Evolutionary conservation across 2,329 filamentous ascomycete species (phyloP), one percentile per base, ranked within the genome.

Genomic region (Phaeoacremonium minimum): DNA sequence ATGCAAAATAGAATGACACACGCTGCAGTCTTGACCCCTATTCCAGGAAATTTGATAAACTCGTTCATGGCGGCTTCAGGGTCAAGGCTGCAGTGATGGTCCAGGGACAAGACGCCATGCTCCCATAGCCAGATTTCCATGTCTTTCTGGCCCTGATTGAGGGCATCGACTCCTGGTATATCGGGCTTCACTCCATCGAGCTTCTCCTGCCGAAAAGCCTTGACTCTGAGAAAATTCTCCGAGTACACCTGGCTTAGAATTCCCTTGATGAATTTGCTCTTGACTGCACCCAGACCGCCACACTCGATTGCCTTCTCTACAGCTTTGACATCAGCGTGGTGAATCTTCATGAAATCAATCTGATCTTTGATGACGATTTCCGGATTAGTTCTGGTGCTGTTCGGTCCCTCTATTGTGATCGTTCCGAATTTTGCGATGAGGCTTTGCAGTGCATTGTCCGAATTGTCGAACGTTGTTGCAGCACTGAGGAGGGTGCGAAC

Each of bases 261-360:
- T 13, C 63, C 60, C 55, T 90, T 88, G 51, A 94, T 87, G 46
- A 82, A 70, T 35, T 73, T 80, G 41, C 78, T 81, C 58, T 90
- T 93, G 13, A 70, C 68, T n/a, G 75, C 72, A 3, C 79, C 83
- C 3, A 90, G 65, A 0, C 88, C 88, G 8, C 85, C 86, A 7
- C 64, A 61, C 46, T 78, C 80, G 51, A 93, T 88, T 0, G 84
- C 76, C 34, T 82, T 63, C 31, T 75, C 76, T n/a, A 93, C 66
- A 6, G 83, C 75, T 28, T 73, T 65, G 5, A 75, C 54, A 2
- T 75, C 57, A 2, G 80, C 76, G 17, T 64, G 57, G 15, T 79
- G 75, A 2, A 90, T 81, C 8, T 76, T 77, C 46, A 87, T 77
- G 83, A 85, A 91, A 52, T 89, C 68, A 7, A 89, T 81, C 37